These are phyloP conservation scores for rapeseed (Brassica napus) DNA, from an alignment of 345 rosid genomes.

Conservation along the genomic window Da-Ae NC_063449.1:42202001-42202500, in stretches of 20 bases:
- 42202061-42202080: constrained; percentile 32
- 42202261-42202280: not conserved
- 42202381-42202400: constrained; percentile 26
- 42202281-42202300: constrained; percentile 8
- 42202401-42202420: constrained; percentile 22
- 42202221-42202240: not conserved
- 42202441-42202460: constrained; percentile 20
- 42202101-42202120: constrained; percentile 21
- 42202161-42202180: constrained; percentile 18
- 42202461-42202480: constrained; percentile 19
- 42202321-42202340: constrained; percentile 1
- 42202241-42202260: not conserved
- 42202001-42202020: not conserved
- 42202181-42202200: not conserved
- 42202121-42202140: constrained; percentile 3
- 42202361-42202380: constrained; percentile 23
- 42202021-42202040: not conserved
- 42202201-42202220: not conserved
- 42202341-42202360: constrained; percentile 14
- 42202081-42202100: constrained; percentile 29
- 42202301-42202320: constrained; percentile 29
- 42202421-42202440: constrained; percentile 16
- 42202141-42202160: not conserved
- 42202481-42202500: constrained; percentile 13
- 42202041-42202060: constrained; percentile 32